Conservation (phyloP, 1,284 basidiomycete genomes). For the Phellinidium pouzarii region DNA sequence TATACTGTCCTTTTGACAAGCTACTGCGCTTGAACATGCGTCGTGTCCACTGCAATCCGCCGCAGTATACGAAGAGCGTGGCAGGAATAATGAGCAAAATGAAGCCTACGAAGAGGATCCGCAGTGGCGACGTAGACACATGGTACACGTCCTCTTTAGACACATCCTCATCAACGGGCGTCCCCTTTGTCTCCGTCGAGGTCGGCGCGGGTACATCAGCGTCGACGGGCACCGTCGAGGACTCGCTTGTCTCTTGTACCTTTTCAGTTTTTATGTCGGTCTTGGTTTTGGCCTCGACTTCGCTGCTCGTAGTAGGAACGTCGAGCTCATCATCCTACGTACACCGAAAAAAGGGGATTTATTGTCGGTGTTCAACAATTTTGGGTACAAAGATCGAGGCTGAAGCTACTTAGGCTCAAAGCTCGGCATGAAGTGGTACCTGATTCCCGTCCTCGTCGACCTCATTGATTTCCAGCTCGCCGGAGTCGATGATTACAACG, state of each 20-base stretch:
- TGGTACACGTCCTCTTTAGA: slow-evolving; percentile 20
- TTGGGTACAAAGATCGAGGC: slow-evolving; percentile 34
- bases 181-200: slow-evolving; percentile 8
- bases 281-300: neutral
- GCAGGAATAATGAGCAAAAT: slow-evolving; percentile 41
- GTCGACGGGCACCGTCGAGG: slow-evolving; percentile 19
- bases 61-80: slow-evolving; percentile 52
- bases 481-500: slow-evolving; percentile 73
- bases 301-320: neutral
- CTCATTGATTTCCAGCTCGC: slow-evolving; percentile 70
- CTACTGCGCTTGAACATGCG: slow-evolving; percentile 33
- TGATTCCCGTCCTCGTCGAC: slow-evolving; percentile 67
- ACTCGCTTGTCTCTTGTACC: slow-evolving; percentile 11
- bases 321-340: slow-evolving; percentile 6
- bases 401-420: slow-evolving; percentile 44
- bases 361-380: slow-evolving; percentile 40
- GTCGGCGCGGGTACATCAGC: slow-evolving; percentile 19
- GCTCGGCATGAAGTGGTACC: slow-evolving; percentile 90
- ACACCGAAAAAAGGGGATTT: slow-evolving; percentile 33
- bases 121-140: slow-evolving; percentile 27
- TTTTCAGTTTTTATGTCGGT: neutral
- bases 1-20: slow-evolving; percentile 35
- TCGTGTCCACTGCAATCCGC: slow-evolving; percentile 42
- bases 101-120: slow-evolving; percentile 40
- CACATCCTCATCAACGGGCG: slow-evolving; percentile 15